Base-by-base conservation (phyloP, 2,329 filamentous ascomycete species). In the Rutstroemia sp. region DNA sequence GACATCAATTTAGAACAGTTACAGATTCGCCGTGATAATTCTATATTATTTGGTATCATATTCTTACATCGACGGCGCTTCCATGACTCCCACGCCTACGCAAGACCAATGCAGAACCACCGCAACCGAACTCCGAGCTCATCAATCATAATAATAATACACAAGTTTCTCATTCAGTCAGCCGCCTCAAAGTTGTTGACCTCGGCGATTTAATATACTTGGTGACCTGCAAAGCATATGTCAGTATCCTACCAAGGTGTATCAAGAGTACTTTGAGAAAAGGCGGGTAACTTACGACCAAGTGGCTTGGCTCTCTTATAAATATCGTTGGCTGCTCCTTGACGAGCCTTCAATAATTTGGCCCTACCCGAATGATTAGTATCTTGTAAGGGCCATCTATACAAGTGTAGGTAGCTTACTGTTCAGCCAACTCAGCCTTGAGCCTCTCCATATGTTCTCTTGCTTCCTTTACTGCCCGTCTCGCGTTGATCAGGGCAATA, bases 261-360 rank as follows among this genome's bases (percentile, higher is more conserved):
- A 18, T 10, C 19, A 14, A 34, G 5, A 5, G 5, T 8, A 27
- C 25, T 27, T 27, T 5, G 25, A 4, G 1, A 34, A n/a, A 5
- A 44, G 10, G 14, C 19, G 12, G n/a, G 18, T 25, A 9, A 56
- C 54, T 56, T 56, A 56, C 54, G 54, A 23, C 54, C 54, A 46
- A 56, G 54, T 21, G 48, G 39, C n/a, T 56, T 56, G 16, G 38
- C 54, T 39, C 48, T 56, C 30, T 56, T 56, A 3, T 44, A 56
- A 3, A 56, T 52, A 19, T 23, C 30, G 9, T 56, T 27, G 27
- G 54, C 54, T 25, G 49, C 44, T 27, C 54, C 49, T n/a, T 56
- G 54, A 27, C 41, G 37, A 30, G 47, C 21, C 39, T 51, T 56
- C 41, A 52, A 27, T 14, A 19, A 38, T 45, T 46, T 44, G 10